Evolutionary conservation across 2,329 filamentous ascomycete genomes (phyloP).

Genomic region (Neofusicoccum parvum): DNA sequence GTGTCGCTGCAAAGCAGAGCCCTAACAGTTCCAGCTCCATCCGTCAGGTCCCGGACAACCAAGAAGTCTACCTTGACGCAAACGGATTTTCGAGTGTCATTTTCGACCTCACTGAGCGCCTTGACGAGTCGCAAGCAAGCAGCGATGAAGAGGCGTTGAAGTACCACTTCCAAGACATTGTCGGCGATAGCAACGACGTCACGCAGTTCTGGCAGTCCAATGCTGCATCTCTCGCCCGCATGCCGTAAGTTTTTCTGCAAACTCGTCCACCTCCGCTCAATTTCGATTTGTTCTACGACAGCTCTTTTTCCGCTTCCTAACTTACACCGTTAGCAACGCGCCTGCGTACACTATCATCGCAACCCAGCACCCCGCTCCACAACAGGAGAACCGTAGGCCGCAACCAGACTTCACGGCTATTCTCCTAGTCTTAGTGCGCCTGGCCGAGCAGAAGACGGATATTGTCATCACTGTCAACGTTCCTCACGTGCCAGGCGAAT

Average conservation of each 20-base stretch:
- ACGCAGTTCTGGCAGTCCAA: conserved; percentile 39
- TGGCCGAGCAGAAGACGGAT: conserved; percentile 74
- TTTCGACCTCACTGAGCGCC: conserved; percentile 85
- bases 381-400: conserved; percentile 25
- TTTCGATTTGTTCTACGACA: neutral
- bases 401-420: conserved; percentile 67
- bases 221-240: conserved; percentile 32
- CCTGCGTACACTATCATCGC: conserved; percentile 72
- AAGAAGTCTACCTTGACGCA: conserved; percentile 88
- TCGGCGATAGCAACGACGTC: conserved; percentile 37
- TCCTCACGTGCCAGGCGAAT: conserved; percentile 76
- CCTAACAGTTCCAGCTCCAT: conserved; percentile 57
- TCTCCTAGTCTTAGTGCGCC: conserved; percentile 73
- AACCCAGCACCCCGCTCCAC: conserved; percentile 48
- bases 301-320: neutral
- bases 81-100: conserved; percentile 85
- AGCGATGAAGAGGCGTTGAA: conserved; percentile 67
- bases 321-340: conserved; percentile 38
- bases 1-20: neutral
- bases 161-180: conserved; percentile 53
- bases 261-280: too few relatives aligned
- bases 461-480: conserved; percentile 86
- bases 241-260: conserved; percentile 38
- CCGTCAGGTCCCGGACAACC: conserved; percentile 79
- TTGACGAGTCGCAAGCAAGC: conserved; percentile 61